Evolutionary conservation across 176 grass and related monocot genomes (phyloP).

Genomic region (Elymus sibiricus): DNA sequence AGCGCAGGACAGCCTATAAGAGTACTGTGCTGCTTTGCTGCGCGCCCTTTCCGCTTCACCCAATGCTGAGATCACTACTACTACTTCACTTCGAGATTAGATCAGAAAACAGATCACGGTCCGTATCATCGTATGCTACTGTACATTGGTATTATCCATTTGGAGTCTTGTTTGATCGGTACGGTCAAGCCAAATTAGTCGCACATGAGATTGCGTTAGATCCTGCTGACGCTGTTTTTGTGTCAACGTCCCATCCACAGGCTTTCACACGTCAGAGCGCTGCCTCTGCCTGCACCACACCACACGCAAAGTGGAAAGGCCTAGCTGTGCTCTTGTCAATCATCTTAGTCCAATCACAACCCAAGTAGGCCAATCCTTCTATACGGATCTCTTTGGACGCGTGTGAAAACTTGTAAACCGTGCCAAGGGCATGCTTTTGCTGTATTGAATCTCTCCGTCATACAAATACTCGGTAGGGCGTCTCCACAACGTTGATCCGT

Average conservation of each 20-base stretch:
- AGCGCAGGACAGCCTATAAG: background rate
- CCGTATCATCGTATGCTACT: background rate
- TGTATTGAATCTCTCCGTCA: too few relatives aligned
- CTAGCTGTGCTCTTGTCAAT: background rate
- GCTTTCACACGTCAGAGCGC: background rate
- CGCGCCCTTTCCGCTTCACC: too few relatives aligned
- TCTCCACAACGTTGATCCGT: too few relatives aligned
- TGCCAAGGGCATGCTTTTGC: too few relatives aligned
- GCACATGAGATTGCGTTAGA: background rate
- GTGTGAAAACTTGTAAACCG: background rate
- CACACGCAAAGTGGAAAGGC: slow-evolving; percentile 14
- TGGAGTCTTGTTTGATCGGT: background rate
- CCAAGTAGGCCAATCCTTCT: background rate
- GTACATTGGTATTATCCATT: background rate
- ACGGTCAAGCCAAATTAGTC: background rate
- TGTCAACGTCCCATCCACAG: background rate
- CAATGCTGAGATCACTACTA: too few relatives aligned
- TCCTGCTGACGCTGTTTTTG: background rate
- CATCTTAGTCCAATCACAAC: background rate
- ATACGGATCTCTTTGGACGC: background rate
- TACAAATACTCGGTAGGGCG: too few relatives aligned
- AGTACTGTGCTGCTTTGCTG: background rate
- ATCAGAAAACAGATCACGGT: background rate
- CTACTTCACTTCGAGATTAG: background rate
- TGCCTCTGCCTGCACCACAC: background rate